Evolutionary conservation across 1,284 basidiomycete genomes (phyloP), one percentile per base, ranked within the genome.

Genomic region (Rhodotorula glutinis): DNA sequence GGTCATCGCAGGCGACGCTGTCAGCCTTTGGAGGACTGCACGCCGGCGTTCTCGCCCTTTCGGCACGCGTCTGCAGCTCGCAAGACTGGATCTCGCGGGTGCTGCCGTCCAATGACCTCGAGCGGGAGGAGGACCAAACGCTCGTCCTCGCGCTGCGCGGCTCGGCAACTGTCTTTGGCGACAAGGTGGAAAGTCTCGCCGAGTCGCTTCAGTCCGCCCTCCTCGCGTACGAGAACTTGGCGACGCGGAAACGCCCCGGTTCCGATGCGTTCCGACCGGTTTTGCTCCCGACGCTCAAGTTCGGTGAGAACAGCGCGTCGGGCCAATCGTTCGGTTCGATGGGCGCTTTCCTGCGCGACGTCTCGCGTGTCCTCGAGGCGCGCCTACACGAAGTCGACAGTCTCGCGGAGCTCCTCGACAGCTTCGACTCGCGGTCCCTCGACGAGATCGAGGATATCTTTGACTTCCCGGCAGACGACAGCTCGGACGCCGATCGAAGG

Each of bases 11-110:
- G 82, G 84, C 62, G 84, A 86, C 77, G 1, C 74, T 76, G 3
- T 85, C 87, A 4, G 87, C 88, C 8, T 92, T 91, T 76, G 91
- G 92, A 5, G 85, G 86, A 0, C 84, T 95, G 66, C 93, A 98
- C 76, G 82, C 85, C 4, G 88, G 91, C 0, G 85, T 95, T 25
- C 82, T 95, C 19, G 83, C 84, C 14, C 81, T 96, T 1, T 87
- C 91, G 0, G 87, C 92, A 27, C 83, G 85, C 71, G 88, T 85
- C 74, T 83, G 96, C n/a, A 85, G 86, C 25, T 81, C 81, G 51
- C 82, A 84, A 16, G 82, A 82, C 57, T 89, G 87, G 84, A 82
- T 83, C 30, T 81, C 84, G 33, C 80, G 79, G 38, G 81, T 92
- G 1, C 78, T 83, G 44, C 90, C 91, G 0, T 82, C 85, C 65